Evolutionary conservation across 202 grass and related monocot genomes (phyloP).

Genomic region (Cymbopogon flexuosus): DNA sequence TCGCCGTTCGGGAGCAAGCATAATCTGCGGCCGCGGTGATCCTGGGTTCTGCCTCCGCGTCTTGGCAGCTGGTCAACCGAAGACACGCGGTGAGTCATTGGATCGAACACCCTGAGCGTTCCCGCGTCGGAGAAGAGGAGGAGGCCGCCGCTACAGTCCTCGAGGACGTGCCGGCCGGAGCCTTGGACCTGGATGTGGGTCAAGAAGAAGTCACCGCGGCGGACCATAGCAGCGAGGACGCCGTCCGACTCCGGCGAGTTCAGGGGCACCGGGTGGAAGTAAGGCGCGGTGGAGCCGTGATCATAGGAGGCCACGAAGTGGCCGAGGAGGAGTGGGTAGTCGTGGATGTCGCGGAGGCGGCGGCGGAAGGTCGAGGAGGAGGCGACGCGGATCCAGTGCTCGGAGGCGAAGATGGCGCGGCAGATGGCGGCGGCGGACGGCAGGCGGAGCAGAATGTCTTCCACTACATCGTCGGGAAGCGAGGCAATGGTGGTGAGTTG

Average conservation of each 20-base stretch:
- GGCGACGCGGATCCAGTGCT: background rate
- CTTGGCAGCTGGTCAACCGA: background rate
- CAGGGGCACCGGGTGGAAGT: background rate
- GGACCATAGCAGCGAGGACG: background rate
- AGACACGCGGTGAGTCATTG: background rate
- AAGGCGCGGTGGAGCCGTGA: background rate
- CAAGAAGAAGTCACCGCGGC: background rate
- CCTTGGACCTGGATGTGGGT: background rate
- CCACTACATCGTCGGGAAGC: background rate
- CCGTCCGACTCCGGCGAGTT: too few relatives aligned
- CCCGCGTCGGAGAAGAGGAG: background rate
- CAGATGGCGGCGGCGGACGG: background rate
- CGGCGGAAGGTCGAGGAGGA: background rate
- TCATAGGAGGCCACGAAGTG: background rate
- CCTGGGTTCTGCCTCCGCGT: background rate
- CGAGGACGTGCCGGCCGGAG: background rate
- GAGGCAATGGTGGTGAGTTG: background rate
- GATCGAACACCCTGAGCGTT: background rate
- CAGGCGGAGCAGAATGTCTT: background rate
- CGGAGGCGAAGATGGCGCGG: background rate
- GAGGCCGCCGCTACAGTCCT: background rate
- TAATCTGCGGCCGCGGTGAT: background rate
- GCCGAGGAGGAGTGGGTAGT: background rate
- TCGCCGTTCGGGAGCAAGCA: background rate
- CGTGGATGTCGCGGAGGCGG: background rate